Base-by-base conservation (phyloP, 805 yeast genomes). In the Metschnikowia cubensis region DNA sequence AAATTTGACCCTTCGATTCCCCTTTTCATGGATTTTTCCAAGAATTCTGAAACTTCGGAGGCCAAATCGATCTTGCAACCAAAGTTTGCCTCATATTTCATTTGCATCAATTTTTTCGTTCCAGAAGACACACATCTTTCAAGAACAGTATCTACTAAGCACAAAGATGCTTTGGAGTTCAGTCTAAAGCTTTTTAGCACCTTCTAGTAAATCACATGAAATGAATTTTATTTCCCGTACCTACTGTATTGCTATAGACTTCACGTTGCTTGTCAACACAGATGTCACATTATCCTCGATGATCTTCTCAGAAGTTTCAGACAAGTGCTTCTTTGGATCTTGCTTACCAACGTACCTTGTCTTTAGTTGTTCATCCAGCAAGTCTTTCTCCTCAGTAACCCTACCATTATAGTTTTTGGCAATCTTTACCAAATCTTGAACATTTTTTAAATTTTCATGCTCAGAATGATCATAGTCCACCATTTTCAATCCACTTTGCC, bases 321-420 rank as follows among this genome's bases (percentile, higher is more conserved):
- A 80, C 61, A 94, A 76, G 74, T 94, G 99, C 74, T 92, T 94
- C 82, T 95, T 94, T 38, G 99, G 99, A 69, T 94, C 99, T 70
- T 92, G 97, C 67, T 89, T 91, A 60, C 99, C 99, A 35, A 94
- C 97, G 64, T 92, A 95, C 66, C 99, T 84, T 6, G 97, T 92
- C 69, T 89, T 89, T 59, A 92, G 79, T 68, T 91, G 94, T 37
- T 89, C 96, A 61, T 87, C 95, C 42, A 83, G 75, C 58, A 94
- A 75, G 56, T 88, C 96, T 66, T 86, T 87, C 67, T 94, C 99
- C 69, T 95, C 98, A 59, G 85, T 80, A 46, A 95, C 91, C 65
- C 98, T 82, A 65, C 85, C 85, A 35, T 92, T 89, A 68, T 94
- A 94, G 58, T 84, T 87, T 59, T 84, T 85, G 13, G 98, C 96